Base-by-base conservation (phyloP, 345 rosid species). In the Acer campestre region DNA sequence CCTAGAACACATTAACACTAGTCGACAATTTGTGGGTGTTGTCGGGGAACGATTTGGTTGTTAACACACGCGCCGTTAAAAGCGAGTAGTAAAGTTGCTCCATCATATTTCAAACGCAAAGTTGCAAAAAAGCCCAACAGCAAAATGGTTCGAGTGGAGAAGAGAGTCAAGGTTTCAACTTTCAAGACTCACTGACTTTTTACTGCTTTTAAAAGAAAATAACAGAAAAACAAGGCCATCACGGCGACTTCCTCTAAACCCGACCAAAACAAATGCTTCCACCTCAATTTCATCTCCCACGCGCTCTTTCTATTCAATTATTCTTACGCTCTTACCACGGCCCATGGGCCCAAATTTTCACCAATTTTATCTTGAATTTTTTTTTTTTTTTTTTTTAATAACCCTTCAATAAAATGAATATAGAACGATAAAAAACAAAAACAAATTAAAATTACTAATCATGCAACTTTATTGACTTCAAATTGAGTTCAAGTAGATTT, bases 261-360 rank as follows among this genome's bases (percentile, higher is more conserved):
- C 73, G 71, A 68, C 73, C 73, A 76, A 25, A 46, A 10, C 13
- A 42, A 17, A 67, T 16, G 40, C 4, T 2, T 7, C 25, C 3
- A 9, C 55, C 16, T 38, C 20, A n/a, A 4, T 55, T 40, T 31
- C 10, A 29, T 38, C 17, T 25, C 12, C 42, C 79, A 76, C 73
- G 58, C 79, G 73, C 79, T 67, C 72, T 56, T 61, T 31, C 35
- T 3, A 31, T 31, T 31, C 35, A 31, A 31, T 31, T 31, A 31
- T 31, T 31, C 35, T 31, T 31, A 31, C 35, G 35, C 35, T 35
- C 38, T 35, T 35, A 35, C 12, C 2, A 8, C 11, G 11, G 46
- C 46, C 46, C 46, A 42, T 9, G 46, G 46, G 46, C 46, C 10
- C 10, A 7, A 42, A 11, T 42, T 42, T 42, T 42, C 10, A 42